Conservation (phyloP, 2,329 filamentous ascomycete species). For the Aureobasidium sp. region DNA sequence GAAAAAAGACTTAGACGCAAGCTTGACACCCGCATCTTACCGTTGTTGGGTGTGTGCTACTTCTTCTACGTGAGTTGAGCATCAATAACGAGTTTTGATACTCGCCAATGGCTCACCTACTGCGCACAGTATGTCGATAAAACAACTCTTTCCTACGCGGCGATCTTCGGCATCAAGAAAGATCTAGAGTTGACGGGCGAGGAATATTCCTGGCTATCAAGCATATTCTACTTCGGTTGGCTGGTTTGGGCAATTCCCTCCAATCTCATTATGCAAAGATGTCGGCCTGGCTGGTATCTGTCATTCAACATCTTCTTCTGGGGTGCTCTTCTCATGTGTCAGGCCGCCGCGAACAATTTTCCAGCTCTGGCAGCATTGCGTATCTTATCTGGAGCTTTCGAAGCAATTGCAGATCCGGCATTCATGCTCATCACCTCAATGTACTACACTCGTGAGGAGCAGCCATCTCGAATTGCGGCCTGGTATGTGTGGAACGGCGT, state of each 20-base stretch:
- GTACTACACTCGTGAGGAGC: constrained; percentile 52
- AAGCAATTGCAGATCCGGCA: constrained; percentile 52
- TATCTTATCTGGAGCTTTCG: constrained; percentile 50
- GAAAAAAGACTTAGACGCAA: background rate
- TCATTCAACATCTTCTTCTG: constrained; percentile 52
- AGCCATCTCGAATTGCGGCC: constrained; percentile 48
- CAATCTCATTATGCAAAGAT: constrained; percentile 46
- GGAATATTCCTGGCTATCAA: constrained; percentile 31
- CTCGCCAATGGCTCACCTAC: background rate
- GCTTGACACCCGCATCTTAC: background rate
- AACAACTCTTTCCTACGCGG: constrained; percentile 4
- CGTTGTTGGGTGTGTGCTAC: background rate
- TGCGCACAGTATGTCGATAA: background rate
- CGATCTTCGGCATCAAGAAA: constrained; percentile 7
- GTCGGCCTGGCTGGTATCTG: constrained; percentile 41
- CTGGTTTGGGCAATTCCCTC: constrained; percentile 45
- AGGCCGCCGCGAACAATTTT: constrained; percentile 39
- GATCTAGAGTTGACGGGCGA: background rate
- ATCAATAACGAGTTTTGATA: background rate
- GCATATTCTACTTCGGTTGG: constrained; percentile 52
- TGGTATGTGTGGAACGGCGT: constrained; percentile 56
- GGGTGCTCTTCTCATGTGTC: constrained; percentile 37
- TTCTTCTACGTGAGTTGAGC: background rate
- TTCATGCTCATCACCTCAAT: constrained; percentile 41
- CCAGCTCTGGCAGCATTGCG: constrained; percentile 49